Conservation (phyloP, 2,329 filamentous ascomycete species). For the Scytalidium lignicola region DNA sequence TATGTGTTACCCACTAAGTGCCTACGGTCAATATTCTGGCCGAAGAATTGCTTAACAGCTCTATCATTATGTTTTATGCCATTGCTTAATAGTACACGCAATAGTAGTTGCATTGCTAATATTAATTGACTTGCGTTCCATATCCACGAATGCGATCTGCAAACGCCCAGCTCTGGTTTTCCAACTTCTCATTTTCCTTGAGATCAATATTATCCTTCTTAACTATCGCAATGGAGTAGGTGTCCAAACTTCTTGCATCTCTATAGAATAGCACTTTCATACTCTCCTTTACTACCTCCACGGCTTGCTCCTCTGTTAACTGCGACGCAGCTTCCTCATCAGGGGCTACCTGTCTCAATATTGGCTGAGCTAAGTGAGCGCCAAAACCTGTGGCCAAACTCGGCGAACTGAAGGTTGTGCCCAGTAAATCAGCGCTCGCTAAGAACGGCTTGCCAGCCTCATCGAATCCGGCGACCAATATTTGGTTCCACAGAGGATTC, state of each 20-base stretch:
- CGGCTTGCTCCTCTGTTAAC: slow-evolving; percentile 71
- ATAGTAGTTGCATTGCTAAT: not conserved
- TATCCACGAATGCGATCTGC: slow-evolving; percentile 93
- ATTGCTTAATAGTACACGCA: slow-evolving; percentile 25
- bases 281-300: slow-evolving; percentile 80
- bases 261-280: slow-evolving; percentile 99
- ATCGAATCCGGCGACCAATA: slow-evolving; percentile 87
- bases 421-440: slow-evolving; percentile 84
- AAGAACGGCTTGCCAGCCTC: slow-evolving; percentile 79
- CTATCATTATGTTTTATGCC: slow-evolving; percentile 16
- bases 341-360: slow-evolving; percentile 77
- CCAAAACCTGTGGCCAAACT: slow-evolving; percentile 92
- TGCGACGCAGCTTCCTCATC: slow-evolving; percentile 73
- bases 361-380: slow-evolving; percentile 85
- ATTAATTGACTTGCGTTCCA: slow-evolving; percentile 67
- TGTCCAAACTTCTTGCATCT: slow-evolving; percentile 86
- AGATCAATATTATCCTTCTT: slow-evolving; percentile 85
- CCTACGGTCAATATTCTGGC: too few species aligned
- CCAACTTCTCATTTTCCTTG: slow-evolving; percentile 79
- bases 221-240: slow-evolving; percentile 86
- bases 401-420: slow-evolving; percentile 84
- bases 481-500: slow-evolving; percentile 95
- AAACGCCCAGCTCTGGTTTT: slow-evolving; percentile 97
- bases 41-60: not conserved
- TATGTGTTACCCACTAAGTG: not conserved